These are phyloP conservation scores for Cardamine occulta DNA, from an alignment of 345 rosid species.

Conservation along the genomic window DNA sequence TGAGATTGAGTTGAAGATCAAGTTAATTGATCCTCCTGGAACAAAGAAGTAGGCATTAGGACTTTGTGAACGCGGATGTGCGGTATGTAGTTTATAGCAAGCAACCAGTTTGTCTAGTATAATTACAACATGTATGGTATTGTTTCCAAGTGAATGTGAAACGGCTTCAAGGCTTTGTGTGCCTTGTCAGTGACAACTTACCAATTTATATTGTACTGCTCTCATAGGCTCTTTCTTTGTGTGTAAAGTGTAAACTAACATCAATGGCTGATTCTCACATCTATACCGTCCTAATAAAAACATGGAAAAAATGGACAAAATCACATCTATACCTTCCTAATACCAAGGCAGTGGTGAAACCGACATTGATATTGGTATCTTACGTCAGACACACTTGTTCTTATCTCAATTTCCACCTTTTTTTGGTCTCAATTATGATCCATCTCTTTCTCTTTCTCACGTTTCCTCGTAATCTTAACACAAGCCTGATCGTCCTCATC, in stretches of 20 bases:
- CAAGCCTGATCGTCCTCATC: slow-evolving; percentile 25
- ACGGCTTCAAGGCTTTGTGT: slow-evolving; percentile 19
- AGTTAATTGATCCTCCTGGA: slow-evolving; percentile 58
- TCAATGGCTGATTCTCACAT: slow-evolving; percentile 11
- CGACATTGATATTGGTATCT: slow-evolving; percentile 23
- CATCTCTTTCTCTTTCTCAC: not conserved
- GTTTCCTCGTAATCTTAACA: slow-evolving; percentile 33
- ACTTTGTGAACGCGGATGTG: not conserved
- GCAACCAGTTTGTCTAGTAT: slow-evolving; percentile 20
- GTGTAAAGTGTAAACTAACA: slow-evolving; percentile 19
- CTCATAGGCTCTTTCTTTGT: not conserved
- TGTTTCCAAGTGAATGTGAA: slow-evolving; percentile 20
- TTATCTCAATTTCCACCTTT: slow-evolving; percentile 11
- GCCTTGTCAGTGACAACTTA: slow-evolving; percentile 9
- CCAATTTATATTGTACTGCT: not conserved
- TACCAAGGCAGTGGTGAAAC: slow-evolving; percentile 9
- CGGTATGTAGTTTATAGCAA: slow-evolving; percentile 31
- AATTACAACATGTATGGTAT: slow-evolving; percentile 25
- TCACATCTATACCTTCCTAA: slow-evolving; percentile 13
- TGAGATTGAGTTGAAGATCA: slow-evolving; percentile 84
- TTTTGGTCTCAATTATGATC: slow-evolving; percentile 1
- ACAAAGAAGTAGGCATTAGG: slow-evolving; percentile 15
- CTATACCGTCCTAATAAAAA: not conserved
- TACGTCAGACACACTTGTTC: slow-evolving; percentile 28
- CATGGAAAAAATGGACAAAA: not conserved